Conservation (phyloP, 1,139 yeast species). For the Magnusiomyces clavatus region DNA sequence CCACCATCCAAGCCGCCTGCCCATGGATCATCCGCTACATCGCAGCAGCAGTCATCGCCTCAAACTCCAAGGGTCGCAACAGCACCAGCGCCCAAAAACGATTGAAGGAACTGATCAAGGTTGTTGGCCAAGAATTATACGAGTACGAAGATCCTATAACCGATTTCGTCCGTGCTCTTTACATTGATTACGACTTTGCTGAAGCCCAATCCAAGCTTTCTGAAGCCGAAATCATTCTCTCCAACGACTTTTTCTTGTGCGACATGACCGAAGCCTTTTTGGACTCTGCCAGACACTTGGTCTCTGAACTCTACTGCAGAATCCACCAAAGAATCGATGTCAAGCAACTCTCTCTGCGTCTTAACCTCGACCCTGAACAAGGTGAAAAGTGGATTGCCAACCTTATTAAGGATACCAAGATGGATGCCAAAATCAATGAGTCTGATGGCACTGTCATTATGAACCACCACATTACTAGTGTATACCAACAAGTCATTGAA, state of each 20-base stretch:
- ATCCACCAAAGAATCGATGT: constrained; percentile 45
- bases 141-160: constrained; percentile 58
- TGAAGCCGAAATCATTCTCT: constrained; percentile 41
- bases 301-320: constrained; percentile 46
- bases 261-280: constrained; percentile 38
- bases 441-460: constrained; percentile 42
- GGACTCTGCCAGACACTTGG: constrained; percentile 42
- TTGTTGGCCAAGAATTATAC: constrained; percentile 50
- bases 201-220: constrained; percentile 41
- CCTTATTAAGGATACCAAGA: constrained; percentile 41
- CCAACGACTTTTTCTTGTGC: constrained; percentile 48
- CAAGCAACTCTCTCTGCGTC: constrained; percentile 36
- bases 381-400: constrained; percentile 46
- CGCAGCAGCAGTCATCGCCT: constrained; percentile 47
- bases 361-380: constrained; percentile 40
- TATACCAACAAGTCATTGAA: constrained; percentile 52
- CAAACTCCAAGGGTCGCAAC: constrained; percentile 31
- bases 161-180: constrained; percentile 45
- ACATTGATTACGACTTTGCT: constrained; percentile 49
- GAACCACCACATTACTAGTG: constrained; percentile 40
- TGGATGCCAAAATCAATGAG: constrained; percentile 46
- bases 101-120: constrained; percentile 47
- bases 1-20: constrained; percentile 57
- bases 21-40: constrained; percentile 61
- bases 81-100: constrained; percentile 40